Evolutionary conservation across 2,329 filamentous ascomycete genomes (phyloP).

Genomic region (Fusarium drepaniforme): DNA sequence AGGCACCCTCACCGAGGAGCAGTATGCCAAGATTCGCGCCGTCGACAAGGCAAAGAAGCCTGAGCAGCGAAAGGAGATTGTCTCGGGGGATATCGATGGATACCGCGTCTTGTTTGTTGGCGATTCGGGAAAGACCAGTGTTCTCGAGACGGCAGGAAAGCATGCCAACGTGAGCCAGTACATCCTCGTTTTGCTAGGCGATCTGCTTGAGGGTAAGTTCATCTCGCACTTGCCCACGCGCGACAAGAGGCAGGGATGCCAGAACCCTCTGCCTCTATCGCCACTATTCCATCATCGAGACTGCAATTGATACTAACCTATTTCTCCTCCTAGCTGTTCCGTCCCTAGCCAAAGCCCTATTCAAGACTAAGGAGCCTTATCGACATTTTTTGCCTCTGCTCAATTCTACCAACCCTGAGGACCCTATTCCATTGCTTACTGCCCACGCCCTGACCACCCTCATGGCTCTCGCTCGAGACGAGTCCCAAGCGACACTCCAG

Average conservation of each 20-base stretch:
- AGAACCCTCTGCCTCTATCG: constrained; percentile 9
- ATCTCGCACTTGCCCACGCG: not conserved
- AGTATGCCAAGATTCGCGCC: constrained; percentile 94
- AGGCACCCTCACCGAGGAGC: constrained; percentile 92
- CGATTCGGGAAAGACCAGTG: constrained; percentile 73
- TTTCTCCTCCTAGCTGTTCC: constrained; percentile 75
- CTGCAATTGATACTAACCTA: constrained; percentile 30
- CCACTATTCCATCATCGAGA: constrained; percentile 13
- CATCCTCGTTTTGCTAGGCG: constrained; percentile 88
- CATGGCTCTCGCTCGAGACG: constrained; percentile 75
- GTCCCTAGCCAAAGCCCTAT: constrained; percentile 79
- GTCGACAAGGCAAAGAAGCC: constrained; percentile 93
- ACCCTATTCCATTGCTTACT: constrained; percentile 89
- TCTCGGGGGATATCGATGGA: constrained; percentile 83
- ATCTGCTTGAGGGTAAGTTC: constrained; percentile 83
- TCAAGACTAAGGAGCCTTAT: constrained; percentile 83
- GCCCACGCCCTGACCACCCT: constrained; percentile 88
- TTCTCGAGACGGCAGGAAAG: constrained; percentile 88
- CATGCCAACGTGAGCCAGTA: constrained; percentile 94
- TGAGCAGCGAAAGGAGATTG: constrained; percentile 85
- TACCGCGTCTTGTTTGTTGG: constrained; percentile 88
- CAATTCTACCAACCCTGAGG: constrained; percentile 79
- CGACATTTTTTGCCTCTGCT: constrained; percentile 87
- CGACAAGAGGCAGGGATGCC: constrained; percentile 15
- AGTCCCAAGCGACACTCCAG: constrained; percentile 74